These are phyloP conservation scores for Sutorius australiensis DNA, from an alignment of 768 basidiomycete genomes.

Conservation along the genomic window DNA sequence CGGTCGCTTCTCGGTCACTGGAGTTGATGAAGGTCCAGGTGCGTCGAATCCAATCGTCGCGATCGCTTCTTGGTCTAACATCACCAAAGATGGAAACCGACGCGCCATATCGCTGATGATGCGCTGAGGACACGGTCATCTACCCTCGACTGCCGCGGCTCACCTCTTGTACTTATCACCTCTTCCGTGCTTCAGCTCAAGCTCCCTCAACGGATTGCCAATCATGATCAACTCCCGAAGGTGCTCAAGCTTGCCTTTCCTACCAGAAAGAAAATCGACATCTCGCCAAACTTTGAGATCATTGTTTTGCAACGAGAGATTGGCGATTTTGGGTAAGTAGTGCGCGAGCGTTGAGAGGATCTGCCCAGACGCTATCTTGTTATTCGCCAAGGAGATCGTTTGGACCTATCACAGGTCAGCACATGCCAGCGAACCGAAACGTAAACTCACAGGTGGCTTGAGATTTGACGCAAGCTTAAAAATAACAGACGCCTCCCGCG, in stretches of 20 bases:
- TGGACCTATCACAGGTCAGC: constrained; percentile 46
- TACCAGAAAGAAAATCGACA: constrained; percentile 57
- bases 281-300: constrained; percentile 67
- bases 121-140: constrained; percentile 1
- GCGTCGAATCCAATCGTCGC: constrained; percentile 75
- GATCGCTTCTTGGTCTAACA: constrained; percentile 81
- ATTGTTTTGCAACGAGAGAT: constrained; percentile 80
- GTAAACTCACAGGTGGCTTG: constrained; percentile 58
- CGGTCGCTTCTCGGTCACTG: constrained; percentile 39
- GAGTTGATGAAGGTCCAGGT: constrained; percentile 48
- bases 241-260: constrained; percentile 53
- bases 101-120: constrained; percentile 67
- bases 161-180: constrained; percentile 67
- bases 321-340: constrained; percentile 76
- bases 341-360: constrained; percentile 59
- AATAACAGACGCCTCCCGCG: constrained; percentile 73
- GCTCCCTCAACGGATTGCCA: constrained; percentile 72
- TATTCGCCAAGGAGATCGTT: constrained; percentile 83
- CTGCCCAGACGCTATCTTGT: constrained; percentile 58
- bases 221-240: constrained; percentile 70
- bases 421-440: neutral
- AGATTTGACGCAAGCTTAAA: constrained; percentile 84
- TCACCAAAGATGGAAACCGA: constrained; percentile 76
- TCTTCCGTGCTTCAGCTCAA: constrained; percentile 54
- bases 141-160: constrained; percentile 16